Conservation (phyloP, 495 filamentous ascomycete species). For the Talaromyces thailandensis region DNA sequence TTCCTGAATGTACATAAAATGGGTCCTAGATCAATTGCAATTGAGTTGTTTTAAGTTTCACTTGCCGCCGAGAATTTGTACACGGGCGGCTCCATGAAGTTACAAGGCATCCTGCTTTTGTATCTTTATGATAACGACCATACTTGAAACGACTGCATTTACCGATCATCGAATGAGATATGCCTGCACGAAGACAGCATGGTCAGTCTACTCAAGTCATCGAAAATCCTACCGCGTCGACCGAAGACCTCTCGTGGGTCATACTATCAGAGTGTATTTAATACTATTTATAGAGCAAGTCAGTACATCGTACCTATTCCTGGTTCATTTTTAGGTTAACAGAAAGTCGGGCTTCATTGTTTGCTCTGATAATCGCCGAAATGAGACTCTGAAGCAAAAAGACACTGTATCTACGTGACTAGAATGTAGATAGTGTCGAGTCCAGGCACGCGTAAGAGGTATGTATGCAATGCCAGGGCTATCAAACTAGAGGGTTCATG, state of each 20-base stretch:
- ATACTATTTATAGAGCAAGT: neutral
- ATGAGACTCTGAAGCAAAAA: neutral
- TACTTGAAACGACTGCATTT: neutral
- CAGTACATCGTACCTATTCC: neutral
- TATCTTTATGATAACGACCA: neutral
- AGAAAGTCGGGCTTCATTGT: neutral
- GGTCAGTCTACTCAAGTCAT: neutral
- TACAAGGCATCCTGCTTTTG: neutral
- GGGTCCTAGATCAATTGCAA: slow-evolving; percentile 12
- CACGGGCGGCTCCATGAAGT: too few relatives aligned
- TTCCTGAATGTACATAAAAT: slow-evolving; percentile 34
- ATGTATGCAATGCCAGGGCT: neutral
- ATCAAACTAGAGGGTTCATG: neutral
- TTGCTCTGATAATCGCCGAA: neutral
- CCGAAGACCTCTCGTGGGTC: neutral
- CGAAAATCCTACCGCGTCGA: neutral
- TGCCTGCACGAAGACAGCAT: neutral
- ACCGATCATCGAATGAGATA: neutral
- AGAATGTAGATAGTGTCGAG: neutral
- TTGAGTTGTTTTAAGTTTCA: neutral
- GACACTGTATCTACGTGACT: neutral
- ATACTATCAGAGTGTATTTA: too few relatives aligned
- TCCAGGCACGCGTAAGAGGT: neutral
- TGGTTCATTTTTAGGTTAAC: neutral
- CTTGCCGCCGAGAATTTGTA: neutral